Conservation (phyloP, 2,329 filamentous ascomycete species). For the Apiospora pterosperma region DNA sequence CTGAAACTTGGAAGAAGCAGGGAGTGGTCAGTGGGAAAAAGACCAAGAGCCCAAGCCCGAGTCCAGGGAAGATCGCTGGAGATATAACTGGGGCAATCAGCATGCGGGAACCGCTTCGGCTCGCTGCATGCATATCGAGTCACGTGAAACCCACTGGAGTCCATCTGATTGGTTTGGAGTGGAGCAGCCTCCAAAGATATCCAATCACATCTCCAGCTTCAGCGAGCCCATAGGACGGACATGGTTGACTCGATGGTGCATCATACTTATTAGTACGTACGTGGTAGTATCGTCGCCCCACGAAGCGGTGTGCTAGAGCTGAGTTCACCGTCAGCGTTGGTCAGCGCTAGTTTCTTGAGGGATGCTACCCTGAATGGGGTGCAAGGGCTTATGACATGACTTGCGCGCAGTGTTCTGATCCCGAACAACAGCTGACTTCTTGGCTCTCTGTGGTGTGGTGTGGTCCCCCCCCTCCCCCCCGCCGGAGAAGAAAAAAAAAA, state of each 20-base stretch:
- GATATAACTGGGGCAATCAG: conserved; percentile 1
- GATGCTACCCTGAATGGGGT: not conserved
- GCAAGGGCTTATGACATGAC: not conserved
- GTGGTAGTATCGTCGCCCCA: not conserved
- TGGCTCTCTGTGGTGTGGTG: not conserved
- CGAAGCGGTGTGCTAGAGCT: not conserved
- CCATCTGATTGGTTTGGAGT: not conserved
- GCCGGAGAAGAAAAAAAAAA: no score
- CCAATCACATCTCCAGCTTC: not conserved
- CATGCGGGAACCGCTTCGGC: conserved; percentile 7
- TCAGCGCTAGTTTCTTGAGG: not conserved
- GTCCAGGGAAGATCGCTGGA: conserved; percentile 8
- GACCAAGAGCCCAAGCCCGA: not conserved
- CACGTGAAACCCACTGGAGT: not conserved
- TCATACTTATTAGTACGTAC: no score
- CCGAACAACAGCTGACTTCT: not conserved
- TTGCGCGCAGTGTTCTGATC: not conserved
- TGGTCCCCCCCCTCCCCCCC: no score
- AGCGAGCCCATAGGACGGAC: not conserved
- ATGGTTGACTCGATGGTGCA: not conserved
- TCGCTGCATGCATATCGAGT: conserved; percentile 1
- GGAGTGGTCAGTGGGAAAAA: not conserved
- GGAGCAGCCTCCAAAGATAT: not conserved
- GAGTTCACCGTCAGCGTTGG: not conserved
- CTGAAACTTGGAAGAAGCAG: no score